Evolutionary conservation across 106 monocot genomes (phyloP), one percentile per base, ranked within the genome.

Genomic region (Dendrobium officinale): DNA sequence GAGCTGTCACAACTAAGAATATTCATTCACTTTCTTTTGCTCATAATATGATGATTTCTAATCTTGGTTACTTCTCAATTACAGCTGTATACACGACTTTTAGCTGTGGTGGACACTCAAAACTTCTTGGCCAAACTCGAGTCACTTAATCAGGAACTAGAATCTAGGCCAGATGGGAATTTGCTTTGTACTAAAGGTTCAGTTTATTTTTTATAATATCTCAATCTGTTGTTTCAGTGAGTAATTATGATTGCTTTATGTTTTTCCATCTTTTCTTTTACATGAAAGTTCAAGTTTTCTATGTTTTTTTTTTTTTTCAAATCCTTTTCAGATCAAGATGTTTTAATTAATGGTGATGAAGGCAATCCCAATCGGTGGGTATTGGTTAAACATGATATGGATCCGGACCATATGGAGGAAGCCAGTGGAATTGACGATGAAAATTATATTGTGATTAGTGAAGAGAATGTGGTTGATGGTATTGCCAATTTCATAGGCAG

Each of bases 401-500:
- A 74, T 82, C 82, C 84, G 82, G 72, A 73, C 81, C 79, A 70
- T 43, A 59, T 88, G 80, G 94, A 99, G 77, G 99, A 95, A 83
- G 81, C 56, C 0, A 89, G 99, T 84, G 86, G 81, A 64, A 99
- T 99, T 83, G 95, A 95, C 78, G 80, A 90, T 76, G 95, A 95
- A 78, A 91, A 84, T 77, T 95, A 99, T 84, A 81, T 93, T 27
- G 75, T 95, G 45, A 73, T 99, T 73, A 87, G 45, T 80, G 91
- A 99, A 84, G 95, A 99, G 1, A 83, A 93, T 84, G 85, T 95
- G 55, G 83, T 99, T 77, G 99, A 99, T 84, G 93, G 99, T 54
- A 84, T 99, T 82, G 88, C 95, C 11, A 86, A 85, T 78, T 99
- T 95, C 81, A 83, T 95, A 66, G 93, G 95, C 27, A 93, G 83